These are phyloP conservation scores for Diplodia scrobiculata DNA, from an alignment of 2,329 filamentous ascomycete species.

Conservation along the genomic window DNA sequence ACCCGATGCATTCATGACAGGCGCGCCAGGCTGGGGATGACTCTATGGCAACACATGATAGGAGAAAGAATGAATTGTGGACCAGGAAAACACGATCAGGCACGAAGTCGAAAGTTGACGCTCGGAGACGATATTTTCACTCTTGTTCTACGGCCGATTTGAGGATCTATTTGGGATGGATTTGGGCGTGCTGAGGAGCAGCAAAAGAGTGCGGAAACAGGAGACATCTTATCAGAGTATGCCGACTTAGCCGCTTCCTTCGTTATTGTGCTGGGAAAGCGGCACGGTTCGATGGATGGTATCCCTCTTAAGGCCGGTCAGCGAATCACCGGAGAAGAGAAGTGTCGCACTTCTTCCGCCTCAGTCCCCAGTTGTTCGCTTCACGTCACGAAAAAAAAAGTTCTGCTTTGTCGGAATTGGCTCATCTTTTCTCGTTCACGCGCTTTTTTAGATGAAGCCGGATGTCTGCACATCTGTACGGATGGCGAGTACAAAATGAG, in stretches of 20 bases:
- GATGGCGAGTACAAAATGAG: neutral
- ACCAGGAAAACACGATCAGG: neutral
- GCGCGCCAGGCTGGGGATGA: conserved; percentile 19
- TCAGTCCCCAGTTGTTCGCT: neutral
- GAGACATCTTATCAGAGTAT: neutral
- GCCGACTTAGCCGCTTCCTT: neutral
- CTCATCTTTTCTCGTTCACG: neutral
- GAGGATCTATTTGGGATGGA: neutral
- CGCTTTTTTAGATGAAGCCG: neutral
- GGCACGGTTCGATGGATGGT: neutral
- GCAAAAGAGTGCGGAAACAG: neutral
- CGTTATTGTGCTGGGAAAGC: neutral
- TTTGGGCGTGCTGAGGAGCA: neutral
- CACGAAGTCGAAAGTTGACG: neutral
- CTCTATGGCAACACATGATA: conserved; percentile 14
- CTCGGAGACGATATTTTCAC: conserved; percentile 1
- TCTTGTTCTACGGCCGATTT: neutral
- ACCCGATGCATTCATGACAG: conserved; percentile 23
- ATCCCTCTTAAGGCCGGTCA: neutral
- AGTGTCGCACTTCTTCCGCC: neutral
- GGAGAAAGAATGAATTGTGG: neutral
- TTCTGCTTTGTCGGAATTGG: neutral
- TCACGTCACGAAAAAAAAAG: neutral
- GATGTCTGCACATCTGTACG: neutral
- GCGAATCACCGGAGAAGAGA: neutral